Conservation (phyloP, 2,329 filamentous ascomycete species). For the Endoconidiophora polonica region DNA sequence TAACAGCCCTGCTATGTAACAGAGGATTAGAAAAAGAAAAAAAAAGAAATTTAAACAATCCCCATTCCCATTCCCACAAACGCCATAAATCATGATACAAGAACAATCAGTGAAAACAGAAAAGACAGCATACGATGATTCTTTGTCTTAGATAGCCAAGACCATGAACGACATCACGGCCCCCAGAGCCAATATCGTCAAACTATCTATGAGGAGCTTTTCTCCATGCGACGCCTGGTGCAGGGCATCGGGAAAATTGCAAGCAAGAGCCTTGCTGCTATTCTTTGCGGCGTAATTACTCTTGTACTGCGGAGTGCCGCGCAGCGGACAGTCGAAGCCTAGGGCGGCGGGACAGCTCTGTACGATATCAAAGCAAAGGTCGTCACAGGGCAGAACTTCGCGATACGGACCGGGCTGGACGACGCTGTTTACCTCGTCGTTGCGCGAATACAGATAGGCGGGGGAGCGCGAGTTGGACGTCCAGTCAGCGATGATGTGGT, state of each 20-base stretch:
- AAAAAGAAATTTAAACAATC: too few relatives aligned
- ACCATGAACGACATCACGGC: too few relatives aligned
- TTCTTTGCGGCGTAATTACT: constrained; percentile 22
- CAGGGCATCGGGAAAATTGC: constrained; percentile 19
- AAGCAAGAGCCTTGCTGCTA: constrained; percentile 18
- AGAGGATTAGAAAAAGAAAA: constrained; percentile 15
- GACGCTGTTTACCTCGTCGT: constrained; percentile 50
- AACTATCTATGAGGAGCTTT: background rate
- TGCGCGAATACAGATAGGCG: constrained; percentile 41
- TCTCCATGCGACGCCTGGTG: constrained; percentile 5
- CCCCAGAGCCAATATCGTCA: background rate
- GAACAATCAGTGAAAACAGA: background rate
- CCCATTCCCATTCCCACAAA: background rate
- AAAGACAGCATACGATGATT: background rate
- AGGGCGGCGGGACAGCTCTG: constrained; percentile 67
- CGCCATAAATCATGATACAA: background rate
- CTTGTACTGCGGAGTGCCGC: constrained; percentile 20
- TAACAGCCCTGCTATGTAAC: too few relatives aligned
- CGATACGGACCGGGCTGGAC: constrained; percentile 82
- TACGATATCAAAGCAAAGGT: constrained; percentile 74
- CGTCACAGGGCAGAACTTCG: constrained; percentile 75
- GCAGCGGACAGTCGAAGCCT: constrained; percentile 55
- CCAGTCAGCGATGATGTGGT: constrained; percentile 16
- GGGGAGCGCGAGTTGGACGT: constrained; percentile 18
- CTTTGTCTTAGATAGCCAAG: background rate